Percentiles rank a stretch among this genome's conserved stretches.
phyloP scores from a whole-genome alignment of 2,329 filamentous ascomycete genomes.

The Ceratocystis colombiana region DNA sequence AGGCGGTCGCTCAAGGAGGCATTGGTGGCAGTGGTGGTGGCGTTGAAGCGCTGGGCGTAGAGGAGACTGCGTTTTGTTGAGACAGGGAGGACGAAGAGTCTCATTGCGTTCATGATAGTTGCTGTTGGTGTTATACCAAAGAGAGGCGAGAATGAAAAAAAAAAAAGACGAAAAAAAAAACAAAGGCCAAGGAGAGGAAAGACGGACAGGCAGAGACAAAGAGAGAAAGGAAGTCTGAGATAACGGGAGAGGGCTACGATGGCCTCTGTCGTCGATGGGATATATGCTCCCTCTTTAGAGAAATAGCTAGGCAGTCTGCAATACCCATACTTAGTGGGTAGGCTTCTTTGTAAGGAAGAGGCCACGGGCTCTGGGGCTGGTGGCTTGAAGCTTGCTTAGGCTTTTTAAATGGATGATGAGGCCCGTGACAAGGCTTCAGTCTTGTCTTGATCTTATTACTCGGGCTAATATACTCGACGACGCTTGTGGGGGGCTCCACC shows the following conservation, averaged over 20 bases:
- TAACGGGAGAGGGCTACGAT: background rate
- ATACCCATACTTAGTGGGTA: background rate
- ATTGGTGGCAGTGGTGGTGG: constrained; percentile 36
- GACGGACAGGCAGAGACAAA: background rate
- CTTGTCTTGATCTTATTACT: no score
- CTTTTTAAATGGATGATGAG: background rate
- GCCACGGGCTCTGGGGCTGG: constrained; percentile 18
- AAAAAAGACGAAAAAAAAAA: background rate
- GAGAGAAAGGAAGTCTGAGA: background rate
- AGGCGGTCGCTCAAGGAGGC: constrained; percentile 49
- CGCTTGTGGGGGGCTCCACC: background rate
- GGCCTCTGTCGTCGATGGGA: background rate
- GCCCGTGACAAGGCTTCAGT: background rate
- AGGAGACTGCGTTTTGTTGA: constrained; percentile 84
- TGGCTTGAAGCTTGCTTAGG: background rate
- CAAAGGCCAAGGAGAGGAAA: background rate
- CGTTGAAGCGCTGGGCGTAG: constrained; percentile 71
- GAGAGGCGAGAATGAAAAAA: background rate
- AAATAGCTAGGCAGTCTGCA: constrained; percentile 4
- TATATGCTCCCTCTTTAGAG: background rate
- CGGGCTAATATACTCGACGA: background rate
- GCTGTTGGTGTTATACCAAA: background rate
- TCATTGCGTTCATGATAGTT: constrained; percentile 49
- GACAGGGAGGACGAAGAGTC: constrained; percentile 85
- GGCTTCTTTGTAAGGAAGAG: constrained; percentile 20